phyloP scores from a whole-genome alignment of 208 protist species.

The Balamuthia mandrillaris region DNA sequence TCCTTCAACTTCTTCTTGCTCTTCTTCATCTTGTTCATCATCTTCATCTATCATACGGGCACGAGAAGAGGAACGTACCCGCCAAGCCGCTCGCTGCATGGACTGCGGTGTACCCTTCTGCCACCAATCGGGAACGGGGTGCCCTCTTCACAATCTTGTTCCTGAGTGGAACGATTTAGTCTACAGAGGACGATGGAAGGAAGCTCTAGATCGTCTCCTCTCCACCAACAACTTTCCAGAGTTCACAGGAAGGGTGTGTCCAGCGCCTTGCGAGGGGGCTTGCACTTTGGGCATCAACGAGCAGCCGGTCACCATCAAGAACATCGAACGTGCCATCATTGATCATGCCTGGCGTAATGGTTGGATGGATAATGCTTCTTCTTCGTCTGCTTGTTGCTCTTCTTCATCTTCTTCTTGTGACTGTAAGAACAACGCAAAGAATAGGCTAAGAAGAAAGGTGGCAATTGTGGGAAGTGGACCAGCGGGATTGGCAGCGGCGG shows the following conservation, averaged over 20 bases:
- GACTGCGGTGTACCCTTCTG: slow-evolving; percentile 84
- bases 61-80: too few relatives aligned
- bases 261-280: slow-evolving; percentile 77
- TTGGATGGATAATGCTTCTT: too few relatives aligned
- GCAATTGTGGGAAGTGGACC: slow-evolving; percentile 78
- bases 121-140: slow-evolving; percentile 72
- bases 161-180: slow-evolving; percentile 78
- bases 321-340: slow-evolving; percentile 77
- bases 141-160: slow-evolving; percentile 78
- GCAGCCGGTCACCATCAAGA: slow-evolving; percentile 76
- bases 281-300: slow-evolving; percentile 77
- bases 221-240: slow-evolving; percentile 83
- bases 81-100: slow-evolving; percentile 77
- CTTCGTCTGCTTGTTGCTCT: too few relatives aligned
- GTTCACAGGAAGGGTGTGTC: slow-evolving; percentile 82
- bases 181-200: slow-evolving; percentile 64
- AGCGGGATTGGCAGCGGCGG: slow-evolving; percentile 75
- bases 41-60: too few relatives aligned
- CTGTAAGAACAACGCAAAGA: too few relatives aligned
- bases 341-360: slow-evolving; percentile 73
- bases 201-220: slow-evolving; percentile 54
- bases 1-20: too few relatives aligned
- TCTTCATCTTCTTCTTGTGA: too few relatives aligned
- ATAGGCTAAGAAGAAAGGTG: too few relatives aligned
- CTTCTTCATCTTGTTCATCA: too few relatives aligned